These are phyloP conservation scores for Raphanus raphanistrum DNA, from an alignment of 345 rosid genomes.

Conservation along the genomic window DNA sequence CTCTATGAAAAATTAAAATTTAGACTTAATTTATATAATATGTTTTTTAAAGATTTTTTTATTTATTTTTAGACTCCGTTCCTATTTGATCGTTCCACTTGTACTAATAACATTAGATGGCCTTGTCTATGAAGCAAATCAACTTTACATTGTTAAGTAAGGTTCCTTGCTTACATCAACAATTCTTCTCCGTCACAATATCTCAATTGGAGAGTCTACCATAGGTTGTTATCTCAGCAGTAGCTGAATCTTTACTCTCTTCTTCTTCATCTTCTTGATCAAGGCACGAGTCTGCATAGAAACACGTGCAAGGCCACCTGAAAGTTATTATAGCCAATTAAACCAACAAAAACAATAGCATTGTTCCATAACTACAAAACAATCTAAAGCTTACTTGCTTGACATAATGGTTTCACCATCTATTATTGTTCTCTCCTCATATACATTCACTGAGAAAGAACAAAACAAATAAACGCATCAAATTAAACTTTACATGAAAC, in stretches of 20 bases:
- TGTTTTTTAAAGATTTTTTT: too few relatives aligned
- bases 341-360: slow-evolving; percentile 6
- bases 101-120: too few relatives aligned
- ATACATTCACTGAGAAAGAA: slow-evolving; percentile 52
- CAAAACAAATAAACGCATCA: background rate
- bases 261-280: slow-evolving; percentile 26
- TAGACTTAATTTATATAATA: too few relatives aligned
- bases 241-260: slow-evolving; percentile 11
- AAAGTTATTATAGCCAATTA: slow-evolving; percentile 15
- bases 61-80: too few relatives aligned
- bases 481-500: slow-evolving; percentile 4
- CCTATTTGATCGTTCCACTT: too few relatives aligned
- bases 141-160: too few relatives aligned
- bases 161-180: too few relatives aligned
- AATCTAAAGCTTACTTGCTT: slow-evolving; percentile 51
- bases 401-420: slow-evolving; percentile 69
- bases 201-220: too few relatives aligned
- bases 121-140: too few relatives aligned
- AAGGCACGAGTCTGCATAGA: slow-evolving; percentile 52
- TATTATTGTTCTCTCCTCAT: slow-evolving; percentile 52
- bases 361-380: slow-evolving; percentile 2
- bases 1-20: too few relatives aligned
- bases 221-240: too few relatives aligned
- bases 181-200: too few relatives aligned
- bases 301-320: slow-evolving; percentile 63